A percentile compares a stretch with the other conserved stretches of the same genome.
Evolutionary conservation across 345 rosid genomes (phyloP).

Genomic region (Kernera saxatilis): DNA sequence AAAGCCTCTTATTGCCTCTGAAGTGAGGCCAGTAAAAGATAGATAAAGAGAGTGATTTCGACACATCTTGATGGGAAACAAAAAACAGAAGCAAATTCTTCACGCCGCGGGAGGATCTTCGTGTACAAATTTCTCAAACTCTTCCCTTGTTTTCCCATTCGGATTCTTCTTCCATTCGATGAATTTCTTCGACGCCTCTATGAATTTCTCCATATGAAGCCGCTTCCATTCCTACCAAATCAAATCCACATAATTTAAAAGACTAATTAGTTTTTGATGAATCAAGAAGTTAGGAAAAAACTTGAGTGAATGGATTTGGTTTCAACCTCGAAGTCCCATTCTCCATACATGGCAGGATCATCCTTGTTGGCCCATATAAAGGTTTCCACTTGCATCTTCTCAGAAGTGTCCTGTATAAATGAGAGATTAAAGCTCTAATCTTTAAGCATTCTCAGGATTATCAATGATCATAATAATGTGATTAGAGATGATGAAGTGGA

Average conservation of each 20-base stretch:
- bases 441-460: neutral
- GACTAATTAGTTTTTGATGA: neutral
- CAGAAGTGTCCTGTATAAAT: constrained; percentile 46
- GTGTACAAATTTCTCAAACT: constrained; percentile 46
- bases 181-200: constrained; percentile 55
- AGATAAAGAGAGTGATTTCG: neutral
- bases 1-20: neutral
- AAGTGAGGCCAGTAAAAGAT: neutral
- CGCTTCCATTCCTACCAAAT: constrained; percentile 60
- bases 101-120: constrained; percentile 17
- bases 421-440: neutral
- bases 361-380: constrained; percentile 55
- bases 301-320: neutral
- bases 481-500: neutral
- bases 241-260: neutral
- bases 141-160: constrained; percentile 52
- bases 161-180: constrained; percentile 67
- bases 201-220: constrained; percentile 57
- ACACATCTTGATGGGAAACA: neutral
- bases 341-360: constrained; percentile 75
- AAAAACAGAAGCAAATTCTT: neutral
- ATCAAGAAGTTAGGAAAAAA: neutral
- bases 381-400: constrained; percentile 43
- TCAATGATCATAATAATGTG: neutral
- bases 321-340: constrained; percentile 86